Evolutionary conservation across 2,329 filamentous ascomycete species (phyloP).

Genomic region (Cladosporium sp.): DNA sequence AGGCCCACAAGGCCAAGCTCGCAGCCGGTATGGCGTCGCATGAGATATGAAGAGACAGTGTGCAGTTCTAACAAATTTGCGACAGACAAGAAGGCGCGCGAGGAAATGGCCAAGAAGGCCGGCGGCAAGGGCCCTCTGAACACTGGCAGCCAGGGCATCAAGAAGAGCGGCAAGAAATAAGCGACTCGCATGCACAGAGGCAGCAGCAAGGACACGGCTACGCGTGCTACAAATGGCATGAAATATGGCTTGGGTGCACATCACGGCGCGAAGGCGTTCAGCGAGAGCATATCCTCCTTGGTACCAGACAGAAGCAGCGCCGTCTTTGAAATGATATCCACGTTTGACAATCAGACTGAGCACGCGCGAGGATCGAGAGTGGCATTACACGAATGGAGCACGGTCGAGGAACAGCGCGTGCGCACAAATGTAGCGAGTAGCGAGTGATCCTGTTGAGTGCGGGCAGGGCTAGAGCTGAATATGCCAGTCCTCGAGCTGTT

Average conservation of each 20-base stretch:
- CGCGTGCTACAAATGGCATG: background rate
- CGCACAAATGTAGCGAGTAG: too few species aligned
- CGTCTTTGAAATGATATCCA: conserved; percentile 9
- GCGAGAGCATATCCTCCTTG: conserved; percentile 4
- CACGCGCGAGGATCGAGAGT: too few species aligned
- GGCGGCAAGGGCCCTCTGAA: conserved; percentile 86
- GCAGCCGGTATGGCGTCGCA: conserved; percentile 62
- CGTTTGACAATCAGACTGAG: background rate
- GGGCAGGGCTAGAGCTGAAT: too few species aligned
- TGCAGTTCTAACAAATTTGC: background rate
- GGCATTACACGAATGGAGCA: too few species aligned
- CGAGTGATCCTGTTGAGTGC: too few species aligned
- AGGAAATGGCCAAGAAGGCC: conserved; percentile 78
- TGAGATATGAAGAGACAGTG: background rate
- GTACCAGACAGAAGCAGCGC: background rate
- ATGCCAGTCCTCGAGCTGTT: too few species aligned
- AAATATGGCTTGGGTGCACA: background rate
- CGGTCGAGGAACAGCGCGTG: too few species aligned
- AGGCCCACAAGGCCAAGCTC: conserved; percentile 79
- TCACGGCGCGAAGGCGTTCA: conserved; percentile 2
- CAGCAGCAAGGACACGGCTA: background rate
- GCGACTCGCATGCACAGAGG: background rate
- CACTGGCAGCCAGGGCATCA: conserved; percentile 82
- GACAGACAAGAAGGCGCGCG: conserved; percentile 63
- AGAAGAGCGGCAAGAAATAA: conserved; percentile 98